Evolutionary conservation across 2,329 filamentous ascomycete species (phyloP).

Genomic region (Phoma sp.): DNA sequence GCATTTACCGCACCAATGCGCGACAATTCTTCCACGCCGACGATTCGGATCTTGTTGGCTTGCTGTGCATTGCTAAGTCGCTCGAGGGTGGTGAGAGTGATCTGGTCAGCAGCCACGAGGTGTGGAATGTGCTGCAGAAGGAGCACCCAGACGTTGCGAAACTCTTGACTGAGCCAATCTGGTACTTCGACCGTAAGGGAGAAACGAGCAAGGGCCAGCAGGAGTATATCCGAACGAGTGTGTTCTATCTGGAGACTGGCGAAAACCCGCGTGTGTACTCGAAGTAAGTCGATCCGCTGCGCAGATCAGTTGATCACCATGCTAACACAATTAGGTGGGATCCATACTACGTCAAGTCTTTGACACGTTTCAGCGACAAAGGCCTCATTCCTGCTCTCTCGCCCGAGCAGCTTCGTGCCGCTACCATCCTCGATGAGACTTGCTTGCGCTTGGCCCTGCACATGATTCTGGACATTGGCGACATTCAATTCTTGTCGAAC

Average conservation of each 20-base stretch:
- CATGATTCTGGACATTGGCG: constrained; percentile 85
- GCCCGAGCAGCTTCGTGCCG: constrained; percentile 71
- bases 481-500: constrained; percentile 88
- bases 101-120: constrained; percentile 77
- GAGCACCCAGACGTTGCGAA: constrained; percentile 81
- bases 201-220: constrained; percentile 78
- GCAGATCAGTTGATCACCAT: not conserved
- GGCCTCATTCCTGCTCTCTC: constrained; percentile 78
- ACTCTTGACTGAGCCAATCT: constrained; percentile 76
- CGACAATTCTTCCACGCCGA: constrained; percentile 88
- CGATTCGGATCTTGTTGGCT: constrained; percentile 81
- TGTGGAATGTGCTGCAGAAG: constrained; percentile 80
- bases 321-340: constrained; percentile 66
- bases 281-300: constrained; percentile 59
- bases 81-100: constrained; percentile 85
- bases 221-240: constrained; percentile 73
- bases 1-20: constrained; percentile 89
- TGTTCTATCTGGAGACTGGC: constrained; percentile 79
- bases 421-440: constrained; percentile 75
- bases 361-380: constrained; percentile 75
- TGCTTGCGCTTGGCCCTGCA: constrained; percentile 77
- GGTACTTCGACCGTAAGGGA: constrained; percentile 93
- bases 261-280: constrained; percentile 73
- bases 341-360: constrained; percentile 82
- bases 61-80: constrained; percentile 81